These are phyloP conservation scores for Thermothelomyces thermophilus DNA, from an alignment of 2,329 filamentous ascomycete genomes.

Conservation along the genomic window DNA sequence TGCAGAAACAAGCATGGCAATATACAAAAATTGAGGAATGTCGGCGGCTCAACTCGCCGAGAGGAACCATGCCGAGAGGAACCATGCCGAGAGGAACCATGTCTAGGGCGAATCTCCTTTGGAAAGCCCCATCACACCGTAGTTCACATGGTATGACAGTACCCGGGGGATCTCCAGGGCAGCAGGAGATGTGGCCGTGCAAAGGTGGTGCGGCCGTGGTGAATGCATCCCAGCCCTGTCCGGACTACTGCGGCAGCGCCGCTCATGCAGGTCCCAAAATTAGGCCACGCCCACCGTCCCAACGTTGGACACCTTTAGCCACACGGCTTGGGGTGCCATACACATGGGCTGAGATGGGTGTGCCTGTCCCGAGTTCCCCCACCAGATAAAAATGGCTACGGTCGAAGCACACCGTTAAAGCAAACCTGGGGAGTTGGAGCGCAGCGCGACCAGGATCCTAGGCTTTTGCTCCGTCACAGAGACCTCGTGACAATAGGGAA, in stretches of 20 bases:
- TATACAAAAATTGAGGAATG: slow-evolving; percentile 16
- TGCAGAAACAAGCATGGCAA: slow-evolving; percentile 16
- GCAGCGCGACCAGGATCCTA: neutral
- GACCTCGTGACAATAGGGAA: too few species aligned
- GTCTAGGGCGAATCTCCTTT: neutral
- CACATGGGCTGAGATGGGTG: slow-evolving; percentile 4
- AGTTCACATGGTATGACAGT: neutral
- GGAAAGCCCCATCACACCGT: neutral
- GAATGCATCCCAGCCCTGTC: slow-evolving; percentile 1
- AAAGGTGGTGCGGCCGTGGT: neutral
- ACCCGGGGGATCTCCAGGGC: slow-evolving; percentile 3
- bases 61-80: neutral
- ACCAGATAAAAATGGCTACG: slow-evolving; percentile 1
- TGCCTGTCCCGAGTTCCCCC: neutral
- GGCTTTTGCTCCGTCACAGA: too few species aligned
- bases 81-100: slow-evolving; percentile 8
- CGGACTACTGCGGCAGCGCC: slow-evolving; percentile 1
- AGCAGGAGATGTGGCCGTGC: slow-evolving; percentile 14
- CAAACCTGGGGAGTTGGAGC: neutral
- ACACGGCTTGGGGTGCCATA: slow-evolving; percentile 6
- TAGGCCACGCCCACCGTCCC: neutral
- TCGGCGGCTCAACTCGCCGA: slow-evolving; percentile 13
- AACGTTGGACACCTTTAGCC: neutral
- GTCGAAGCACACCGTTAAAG: slow-evolving; percentile 1
- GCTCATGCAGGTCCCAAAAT: slow-evolving; percentile 11